phyloP scores from a whole-genome alignment of 2,329 filamentous ascomycete species.

The Penicillium janthinellum region DNA sequence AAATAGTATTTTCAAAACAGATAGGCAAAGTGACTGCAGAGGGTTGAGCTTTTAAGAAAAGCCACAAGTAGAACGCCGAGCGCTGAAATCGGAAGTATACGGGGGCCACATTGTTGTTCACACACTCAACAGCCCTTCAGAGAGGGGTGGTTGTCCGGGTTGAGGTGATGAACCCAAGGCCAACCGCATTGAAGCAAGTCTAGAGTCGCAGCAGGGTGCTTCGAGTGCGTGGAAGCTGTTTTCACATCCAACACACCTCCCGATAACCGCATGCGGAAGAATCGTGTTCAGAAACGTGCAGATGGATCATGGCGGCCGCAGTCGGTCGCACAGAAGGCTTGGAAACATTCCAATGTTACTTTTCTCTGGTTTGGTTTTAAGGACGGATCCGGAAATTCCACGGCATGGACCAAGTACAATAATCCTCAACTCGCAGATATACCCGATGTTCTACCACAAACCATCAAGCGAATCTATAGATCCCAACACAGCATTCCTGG shows the following conservation, averaged over 20 bases:
- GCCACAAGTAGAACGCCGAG: not conserved
- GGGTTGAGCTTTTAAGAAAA: not conserved
- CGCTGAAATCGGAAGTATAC: not conserved
- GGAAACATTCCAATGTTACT: constrained; percentile 15
- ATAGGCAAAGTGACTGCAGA: not conserved
- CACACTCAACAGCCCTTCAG: not conserved
- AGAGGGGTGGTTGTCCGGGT: not conserved
- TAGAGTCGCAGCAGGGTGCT: not conserved
- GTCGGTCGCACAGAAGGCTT: constrained; percentile 9
- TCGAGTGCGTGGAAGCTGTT: not conserved
- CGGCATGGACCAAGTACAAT: not conserved
- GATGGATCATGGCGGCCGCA: not conserved
- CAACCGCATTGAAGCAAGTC: too few species aligned
- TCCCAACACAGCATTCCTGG: not conserved
- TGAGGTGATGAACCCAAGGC: not conserved
- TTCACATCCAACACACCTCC: not conserved
- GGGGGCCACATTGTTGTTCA: not conserved
- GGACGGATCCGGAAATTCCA: constrained; percentile 1
- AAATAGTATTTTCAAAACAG: not conserved
- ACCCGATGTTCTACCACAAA: not conserved
- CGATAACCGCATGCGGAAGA: constrained; percentile 22
- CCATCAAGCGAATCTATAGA: not conserved
- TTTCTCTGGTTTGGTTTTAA: too few species aligned
- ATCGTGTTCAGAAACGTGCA: not conserved
- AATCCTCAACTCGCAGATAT: constrained; percentile 1